phyloP scores from a whole-genome alignment of 306 rosid genomes.

The Cucumis cinereus region DNA sequence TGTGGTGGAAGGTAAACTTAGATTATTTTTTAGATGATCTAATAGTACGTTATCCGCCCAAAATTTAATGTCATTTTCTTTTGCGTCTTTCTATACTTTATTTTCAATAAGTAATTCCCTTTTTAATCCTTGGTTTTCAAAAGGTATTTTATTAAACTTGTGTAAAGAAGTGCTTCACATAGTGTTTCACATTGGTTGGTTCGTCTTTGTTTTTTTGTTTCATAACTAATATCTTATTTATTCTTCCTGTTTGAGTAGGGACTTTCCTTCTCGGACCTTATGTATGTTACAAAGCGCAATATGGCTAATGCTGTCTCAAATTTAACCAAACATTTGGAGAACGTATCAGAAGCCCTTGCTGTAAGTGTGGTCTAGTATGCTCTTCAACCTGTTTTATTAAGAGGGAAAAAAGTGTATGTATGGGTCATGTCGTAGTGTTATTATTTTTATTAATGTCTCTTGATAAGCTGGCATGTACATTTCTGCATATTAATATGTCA shows the following conservation, averaged over 20 bases:
- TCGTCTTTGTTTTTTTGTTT: background rate
- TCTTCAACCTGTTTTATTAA: background rate
- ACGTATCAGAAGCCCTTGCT: constrained; percentile 68
- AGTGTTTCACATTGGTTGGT: background rate
- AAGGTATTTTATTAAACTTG: background rate
- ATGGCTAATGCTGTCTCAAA: constrained; percentile 83
- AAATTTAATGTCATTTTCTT: background rate
- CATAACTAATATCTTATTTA: background rate
- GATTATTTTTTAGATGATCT: background rate
- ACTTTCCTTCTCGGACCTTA: constrained; percentile 69
- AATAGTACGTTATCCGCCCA: background rate
- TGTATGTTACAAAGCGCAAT: constrained; percentile 83
- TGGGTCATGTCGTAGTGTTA: background rate
- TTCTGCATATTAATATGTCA: background rate
- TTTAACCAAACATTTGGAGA: constrained; percentile 73
- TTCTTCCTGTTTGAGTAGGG: constrained; percentile 43
- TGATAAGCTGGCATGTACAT: background rate
- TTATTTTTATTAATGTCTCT: background rate
- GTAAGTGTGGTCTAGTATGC: constrained; percentile 33
- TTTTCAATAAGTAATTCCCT: background rate
- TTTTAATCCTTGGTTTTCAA: background rate
- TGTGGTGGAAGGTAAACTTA: constrained; percentile 84
- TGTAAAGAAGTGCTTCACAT: background rate
- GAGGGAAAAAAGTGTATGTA: background rate
- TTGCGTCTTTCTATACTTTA: constrained; percentile 1